Base-by-base conservation (phyloP, 768 basidiomycete genomes). In the Pleurotus cornucopiae region DNA sequence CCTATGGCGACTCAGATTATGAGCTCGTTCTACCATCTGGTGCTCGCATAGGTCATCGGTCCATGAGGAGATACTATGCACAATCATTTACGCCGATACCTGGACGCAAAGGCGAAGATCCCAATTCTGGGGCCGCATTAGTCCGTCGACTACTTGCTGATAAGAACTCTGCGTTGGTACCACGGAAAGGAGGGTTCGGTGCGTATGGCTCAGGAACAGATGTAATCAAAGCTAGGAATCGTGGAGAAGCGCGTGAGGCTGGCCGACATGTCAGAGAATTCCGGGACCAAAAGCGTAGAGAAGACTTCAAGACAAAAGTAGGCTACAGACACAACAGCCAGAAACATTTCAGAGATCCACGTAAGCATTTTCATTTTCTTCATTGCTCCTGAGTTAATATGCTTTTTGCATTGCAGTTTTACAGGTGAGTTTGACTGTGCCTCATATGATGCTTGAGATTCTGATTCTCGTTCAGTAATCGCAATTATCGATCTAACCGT, bases 21-120 rank as follows among this genome's bases (percentile, higher is more conserved):
- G 95, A 98, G 62, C 89, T 99, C 18, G 88, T 96, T 4, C 81
- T 99, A 5, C 94, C 97, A 1, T 95, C 94, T 0, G 97, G 97
- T 44, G 84, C 86, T 7, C 86, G 93, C 20, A 89, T 99, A 65
- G 94, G 94, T 0, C 97, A 99, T 67, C 86, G 95, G 46, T 84
- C 84, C 49, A 84, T 98, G 79, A 81, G 79, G 46, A 79, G 88
- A 48, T 93, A 96, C 69, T 95, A 97, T 66, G 80, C 84, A 0
- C 96, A 98, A 71, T 86, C 85, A 0, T 86, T 92, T 72, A 62
- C 67, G 38, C 69, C 76, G 20, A 71, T 71, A 34, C 67, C 66
- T 25, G 71, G 67, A 57, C 79, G 34, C 26, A 45, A 75, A 57
- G 60, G 70, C 3, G 80, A 83, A 61, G 88, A 88, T 62, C 82